Percentiles rank a stretch among this genome's conserved stretches.
Conservation (phyloP, 805 yeast species). For the Scheffersomyces coipomensis region DNA sequence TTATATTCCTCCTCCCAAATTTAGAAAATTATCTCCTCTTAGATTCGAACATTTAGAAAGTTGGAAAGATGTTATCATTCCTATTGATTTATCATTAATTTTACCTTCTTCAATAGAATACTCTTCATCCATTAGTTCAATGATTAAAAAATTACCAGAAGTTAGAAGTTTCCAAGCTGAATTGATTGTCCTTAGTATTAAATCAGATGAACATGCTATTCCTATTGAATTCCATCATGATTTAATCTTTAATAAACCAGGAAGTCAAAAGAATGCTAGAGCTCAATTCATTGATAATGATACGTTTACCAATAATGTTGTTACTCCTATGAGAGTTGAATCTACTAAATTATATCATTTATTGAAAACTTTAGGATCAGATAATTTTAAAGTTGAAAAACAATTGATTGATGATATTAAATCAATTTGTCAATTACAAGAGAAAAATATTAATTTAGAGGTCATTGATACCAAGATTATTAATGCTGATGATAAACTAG, state of each 20-base stretch:
- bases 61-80: constrained; percentile 28
- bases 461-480: constrained; percentile 15
- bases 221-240: constrained; percentile 40
- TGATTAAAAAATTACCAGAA: constrained; percentile 18
- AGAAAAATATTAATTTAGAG: constrained; percentile 22
- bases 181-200: constrained; percentile 28
- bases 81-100: constrained; percentile 17
- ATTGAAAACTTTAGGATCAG: constrained; percentile 18
- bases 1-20: constrained; percentile 24
- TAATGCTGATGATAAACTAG: neutral
- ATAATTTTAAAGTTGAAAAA: constrained; percentile 26
- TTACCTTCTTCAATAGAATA: constrained; percentile 2
- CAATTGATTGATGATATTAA: constrained; percentile 27
- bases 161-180: constrained; percentile 22
- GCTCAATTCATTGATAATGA: constrained; percentile 16
- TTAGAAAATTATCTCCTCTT: constrained; percentile 5
- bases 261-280: constrained; percentile 10
- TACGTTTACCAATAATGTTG: constrained; percentile 21
- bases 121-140: neutral
- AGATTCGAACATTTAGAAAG: constrained; percentile 3
- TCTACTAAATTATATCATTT: constrained; percentile 17
- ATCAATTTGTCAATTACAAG: constrained; percentile 23
- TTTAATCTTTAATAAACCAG: constrained; percentile 23
- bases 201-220: constrained; percentile 30
- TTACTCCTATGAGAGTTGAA: constrained; percentile 17